Evolutionary conservation across 2,329 filamentous ascomycete species (phyloP).

Genomic region (Gaeumannomyces tritici): DNA sequence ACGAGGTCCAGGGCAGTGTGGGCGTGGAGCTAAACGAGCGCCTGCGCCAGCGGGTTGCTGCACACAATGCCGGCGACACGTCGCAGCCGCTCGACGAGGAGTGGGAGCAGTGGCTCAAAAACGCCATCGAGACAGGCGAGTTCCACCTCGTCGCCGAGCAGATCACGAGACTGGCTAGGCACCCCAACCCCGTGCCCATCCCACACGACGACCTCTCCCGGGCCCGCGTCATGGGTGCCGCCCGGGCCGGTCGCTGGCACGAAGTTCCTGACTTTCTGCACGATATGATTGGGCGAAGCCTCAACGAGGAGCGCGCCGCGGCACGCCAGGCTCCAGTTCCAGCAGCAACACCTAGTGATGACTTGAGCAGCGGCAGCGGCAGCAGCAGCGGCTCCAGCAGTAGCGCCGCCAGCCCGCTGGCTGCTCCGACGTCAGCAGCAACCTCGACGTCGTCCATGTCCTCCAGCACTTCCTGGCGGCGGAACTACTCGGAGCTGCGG

Average conservation of each 20-base stretch:
- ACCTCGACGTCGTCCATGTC: conserved; percentile 1
- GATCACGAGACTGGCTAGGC: conserved; percentile 23
- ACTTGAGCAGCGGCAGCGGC: conserved; percentile 1
- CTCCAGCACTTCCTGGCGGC: background rate
- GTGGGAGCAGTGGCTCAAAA: conserved; percentile 68
- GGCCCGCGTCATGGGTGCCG: conserved; percentile 41
- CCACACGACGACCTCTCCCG: conserved; percentile 30
- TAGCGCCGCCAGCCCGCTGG: background rate
- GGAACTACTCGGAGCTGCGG: background rate
- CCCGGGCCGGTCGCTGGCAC: conserved; percentile 46
- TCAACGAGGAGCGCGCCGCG: conserved; percentile 25
- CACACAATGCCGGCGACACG: conserved; percentile 49
- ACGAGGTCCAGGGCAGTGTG: conserved; percentile 42
- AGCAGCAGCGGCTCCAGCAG: background rate
- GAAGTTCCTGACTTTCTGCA: conserved; percentile 48
- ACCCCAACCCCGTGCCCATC: conserved; percentile 19
- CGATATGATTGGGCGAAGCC: conserved; percentile 36
- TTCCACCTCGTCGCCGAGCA: conserved; percentile 37
- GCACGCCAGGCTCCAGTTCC: background rate
- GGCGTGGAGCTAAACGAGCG: conserved; percentile 54
- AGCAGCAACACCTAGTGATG: background rate
- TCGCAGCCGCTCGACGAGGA: conserved; percentile 56
- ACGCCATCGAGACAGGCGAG: conserved; percentile 54
- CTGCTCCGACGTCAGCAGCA: background rate
- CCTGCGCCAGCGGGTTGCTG: conserved; percentile 53